A percentile compares a stretch with the other conserved stretches of the same genome.
These are phyloP conservation scores for Wallemia ichthyophaga DNA, from an alignment of 1,284 basidiomycete genomes.

Conservation along the genomic window DNA sequence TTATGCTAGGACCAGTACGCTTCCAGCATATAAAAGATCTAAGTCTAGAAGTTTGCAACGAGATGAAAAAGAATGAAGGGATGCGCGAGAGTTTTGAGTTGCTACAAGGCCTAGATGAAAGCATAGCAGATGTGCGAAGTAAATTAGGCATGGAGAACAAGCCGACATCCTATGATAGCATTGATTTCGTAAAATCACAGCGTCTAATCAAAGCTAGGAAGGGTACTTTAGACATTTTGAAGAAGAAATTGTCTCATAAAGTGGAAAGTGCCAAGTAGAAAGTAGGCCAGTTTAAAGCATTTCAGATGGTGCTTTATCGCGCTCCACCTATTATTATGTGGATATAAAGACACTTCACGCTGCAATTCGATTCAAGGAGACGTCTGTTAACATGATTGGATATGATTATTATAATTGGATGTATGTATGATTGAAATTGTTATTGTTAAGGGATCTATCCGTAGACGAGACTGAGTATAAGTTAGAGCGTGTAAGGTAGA, in stretches of 20 bases:
- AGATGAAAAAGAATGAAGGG: neutral
- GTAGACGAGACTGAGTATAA: neutral
- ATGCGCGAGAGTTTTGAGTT: neutral
- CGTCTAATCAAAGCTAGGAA: neutral
- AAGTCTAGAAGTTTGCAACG: neutral
- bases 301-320: too few relatives aligned
- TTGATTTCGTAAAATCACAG: neutral
- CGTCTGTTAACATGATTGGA: too few relatives aligned
- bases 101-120: neutral
- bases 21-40: neutral
- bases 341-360: too few relatives aligned
- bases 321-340: too few relatives aligned
- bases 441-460: neutral
- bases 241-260: neutral
- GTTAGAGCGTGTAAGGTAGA: neutral
- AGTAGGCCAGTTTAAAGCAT: too few relatives aligned
- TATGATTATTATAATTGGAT: too few relatives aligned
- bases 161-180: neutral
- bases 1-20: neutral
- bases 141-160: neutral
- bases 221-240: neutral
- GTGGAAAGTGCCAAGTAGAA: neutral
- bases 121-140: neutral
- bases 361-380: too few relatives aligned
- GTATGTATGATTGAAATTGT: too few relatives aligned